Percentiles rank a stretch among this genome's conserved stretches.
These are phyloP conservation scores for Zopfochytrium polystomum DNA, from an alignment of 371 early-diverging fungal species.

Conservation along the genomic window DNA sequence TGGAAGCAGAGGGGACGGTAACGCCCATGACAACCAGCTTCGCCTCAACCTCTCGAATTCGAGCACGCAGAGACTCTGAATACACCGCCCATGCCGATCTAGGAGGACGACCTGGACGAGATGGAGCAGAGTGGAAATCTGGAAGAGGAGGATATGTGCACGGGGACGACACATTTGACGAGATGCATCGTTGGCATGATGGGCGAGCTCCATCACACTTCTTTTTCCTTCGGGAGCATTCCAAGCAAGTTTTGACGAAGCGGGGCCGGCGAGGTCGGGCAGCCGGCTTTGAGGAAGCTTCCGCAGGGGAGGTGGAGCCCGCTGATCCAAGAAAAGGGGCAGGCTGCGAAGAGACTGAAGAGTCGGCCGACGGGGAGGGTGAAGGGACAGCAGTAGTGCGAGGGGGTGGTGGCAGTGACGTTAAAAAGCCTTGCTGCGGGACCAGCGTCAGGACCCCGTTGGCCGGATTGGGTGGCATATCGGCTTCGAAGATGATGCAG, in stretches of 20 bases:
- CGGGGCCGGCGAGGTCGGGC: background rate
- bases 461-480: too few relatives aligned
- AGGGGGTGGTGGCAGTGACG: too few relatives aligned
- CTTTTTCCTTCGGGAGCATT: background rate
- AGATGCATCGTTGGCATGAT: background rate
- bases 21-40: background rate
- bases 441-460: too few relatives aligned
- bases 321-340: too few relatives aligned
- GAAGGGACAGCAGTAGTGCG: too few relatives aligned
- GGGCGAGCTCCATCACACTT: background rate
- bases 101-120: slow-evolving; percentile 1
- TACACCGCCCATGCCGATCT: background rate
- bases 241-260: background rate
- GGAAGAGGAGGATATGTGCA: slow-evolving; percentile 1
- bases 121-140: background rate
- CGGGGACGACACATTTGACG: background rate
- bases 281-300: background rate
- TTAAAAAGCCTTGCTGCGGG: too few relatives aligned
- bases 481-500: too few relatives aligned
- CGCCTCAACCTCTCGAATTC: background rate
- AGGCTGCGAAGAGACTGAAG: too few relatives aligned
- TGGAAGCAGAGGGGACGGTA: background rate
- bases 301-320: too few relatives aligned
- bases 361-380: too few relatives aligned
- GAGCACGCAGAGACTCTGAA: background rate